Evolutionary conservation across 179 eudicot genomes (phyloP).

Genomic region (Actinidia polygama): DNA sequence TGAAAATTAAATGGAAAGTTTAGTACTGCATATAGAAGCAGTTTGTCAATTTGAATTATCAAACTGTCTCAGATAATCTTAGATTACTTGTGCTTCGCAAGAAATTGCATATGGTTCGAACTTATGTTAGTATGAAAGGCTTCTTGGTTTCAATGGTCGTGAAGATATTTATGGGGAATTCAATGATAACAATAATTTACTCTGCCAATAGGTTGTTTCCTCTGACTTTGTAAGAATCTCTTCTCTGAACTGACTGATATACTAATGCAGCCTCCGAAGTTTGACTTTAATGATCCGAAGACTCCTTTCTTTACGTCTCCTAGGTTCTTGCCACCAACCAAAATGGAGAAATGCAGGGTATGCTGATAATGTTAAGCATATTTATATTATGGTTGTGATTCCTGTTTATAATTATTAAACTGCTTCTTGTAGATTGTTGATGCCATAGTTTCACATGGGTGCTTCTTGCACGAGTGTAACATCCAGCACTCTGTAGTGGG

Average conservation of each 20-base stretch:
- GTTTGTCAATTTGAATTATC: not conserved
- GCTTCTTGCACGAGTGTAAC: constrained; percentile 74
- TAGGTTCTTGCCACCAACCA: constrained; percentile 86
- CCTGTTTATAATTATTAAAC: not conserved
- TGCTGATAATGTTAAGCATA: not conserved
- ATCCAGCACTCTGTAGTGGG: constrained; percentile 87
- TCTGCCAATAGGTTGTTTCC: not conserved
- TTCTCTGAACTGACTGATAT: constrained; percentile 6
- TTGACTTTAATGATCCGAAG: constrained; percentile 84
- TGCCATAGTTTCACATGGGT: constrained; percentile 91
- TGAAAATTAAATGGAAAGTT: not conserved
- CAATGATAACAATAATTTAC: not conserved
- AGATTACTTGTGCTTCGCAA: not conserved
- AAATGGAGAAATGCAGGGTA: constrained; percentile 85
- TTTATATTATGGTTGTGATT: not conserved
- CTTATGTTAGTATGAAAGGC: not conserved
- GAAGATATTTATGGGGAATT: not conserved
- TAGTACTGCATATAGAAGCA: not conserved
- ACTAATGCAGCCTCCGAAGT: constrained; percentile 68
- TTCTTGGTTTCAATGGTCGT: not conserved
- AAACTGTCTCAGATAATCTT: not conserved
- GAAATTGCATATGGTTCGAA: not conserved
- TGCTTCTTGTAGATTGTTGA: constrained; percentile 59
- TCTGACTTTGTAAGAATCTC: not conserved
- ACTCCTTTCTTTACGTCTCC: constrained; percentile 89